Conservation (phyloP, 441 rosid species). For the Daphne laureola region DNA sequence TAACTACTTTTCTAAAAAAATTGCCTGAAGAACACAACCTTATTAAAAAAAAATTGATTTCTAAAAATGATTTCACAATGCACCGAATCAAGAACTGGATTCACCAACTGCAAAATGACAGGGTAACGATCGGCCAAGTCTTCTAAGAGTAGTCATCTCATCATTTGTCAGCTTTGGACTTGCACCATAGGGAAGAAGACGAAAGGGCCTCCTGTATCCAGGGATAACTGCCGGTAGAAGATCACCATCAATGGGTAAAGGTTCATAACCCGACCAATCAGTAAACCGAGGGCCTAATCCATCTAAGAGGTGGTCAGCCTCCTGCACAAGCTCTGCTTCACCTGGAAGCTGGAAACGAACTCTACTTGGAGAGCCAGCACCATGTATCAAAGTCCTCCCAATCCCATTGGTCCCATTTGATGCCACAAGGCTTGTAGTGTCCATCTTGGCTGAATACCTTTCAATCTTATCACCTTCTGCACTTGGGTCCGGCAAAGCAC, state of each 20-base stretch:
- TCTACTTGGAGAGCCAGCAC: slow-evolving; percentile 72
- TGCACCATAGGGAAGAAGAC: slow-evolving; percentile 92
- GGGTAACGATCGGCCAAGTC: slow-evolving; percentile 88
- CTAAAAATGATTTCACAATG: slow-evolving; percentile 11
- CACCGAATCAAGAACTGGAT: slow-evolving; percentile 13
- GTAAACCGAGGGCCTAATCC: slow-evolving; percentile 89
- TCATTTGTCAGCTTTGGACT: slow-evolving; percentile 74
- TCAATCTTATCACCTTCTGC: slow-evolving; percentile 18
- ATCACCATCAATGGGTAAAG: slow-evolving; percentile 91
- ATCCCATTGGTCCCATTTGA: slow-evolving; percentile 18
- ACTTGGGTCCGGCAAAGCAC: slow-evolving; percentile 18
- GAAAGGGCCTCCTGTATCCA: slow-evolving; percentile 82
- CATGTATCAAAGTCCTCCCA: slow-evolving; percentile 34
- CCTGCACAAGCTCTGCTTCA: slow-evolving; percentile 67
- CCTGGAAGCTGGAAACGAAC: slow-evolving; percentile 83
- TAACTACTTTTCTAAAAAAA: too few relatives aligned
- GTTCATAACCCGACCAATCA: slow-evolving; percentile 98
- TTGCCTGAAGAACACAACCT: too few relatives aligned
- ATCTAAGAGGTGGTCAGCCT: slow-evolving; percentile 71
- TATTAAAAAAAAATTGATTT: too few relatives aligned
- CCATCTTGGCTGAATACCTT: slow-evolving; percentile 18
- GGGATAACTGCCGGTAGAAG: slow-evolving; percentile 79
- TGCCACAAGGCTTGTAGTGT: slow-evolving; percentile 19
- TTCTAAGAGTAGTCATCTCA: slow-evolving; percentile 87
- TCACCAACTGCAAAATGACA: slow-evolving; percentile 91